Conservation (phyloP, 2,329 filamentous ascomycete genomes). For the Cladophialophora yegresii region DNA sequence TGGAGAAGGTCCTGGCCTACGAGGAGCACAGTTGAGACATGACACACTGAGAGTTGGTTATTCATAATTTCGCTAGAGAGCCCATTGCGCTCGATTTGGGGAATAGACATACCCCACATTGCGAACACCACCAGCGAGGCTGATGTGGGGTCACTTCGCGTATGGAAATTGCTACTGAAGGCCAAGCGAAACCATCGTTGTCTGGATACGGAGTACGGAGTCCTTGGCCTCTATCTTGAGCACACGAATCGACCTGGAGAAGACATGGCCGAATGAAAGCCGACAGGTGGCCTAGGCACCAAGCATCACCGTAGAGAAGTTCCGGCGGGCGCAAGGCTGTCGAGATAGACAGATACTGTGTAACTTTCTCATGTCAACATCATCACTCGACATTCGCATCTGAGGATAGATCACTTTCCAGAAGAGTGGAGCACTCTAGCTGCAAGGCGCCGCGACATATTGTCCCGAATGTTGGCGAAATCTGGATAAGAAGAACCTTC, state of each 20-base stretch:
- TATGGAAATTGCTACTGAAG: not conserved
- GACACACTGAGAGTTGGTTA: not conserved
- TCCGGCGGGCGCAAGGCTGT: not conserved
- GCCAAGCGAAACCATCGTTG: not conserved
- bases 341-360: not conserved
- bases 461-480: not conserved
- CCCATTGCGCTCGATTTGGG: not conserved
- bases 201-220: too few species aligned
- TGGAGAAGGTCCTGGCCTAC: not conserved
- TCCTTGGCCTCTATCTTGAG: not conserved
- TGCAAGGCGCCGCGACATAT: not conserved
- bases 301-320: not conserved
- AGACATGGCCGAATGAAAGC: not conserved
- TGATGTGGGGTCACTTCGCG: conserved; percentile 11
- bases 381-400: not conserved
- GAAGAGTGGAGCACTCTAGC: not conserved
- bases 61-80: not conserved
- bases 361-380: not conserved
- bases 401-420: not conserved
- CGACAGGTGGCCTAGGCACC: not conserved
- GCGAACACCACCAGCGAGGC: conserved; percentile 3
- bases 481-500: not conserved
- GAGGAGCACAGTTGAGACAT: not conserved
- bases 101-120: conserved; percentile 16
- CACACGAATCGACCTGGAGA: not conserved